Percentiles rank a stretch among this genome's conserved stretches.
Evolutionary conservation across 2,329 filamentous ascomycete genomes (phyloP).

Genomic region (Coniochaeta sp.): DNA sequence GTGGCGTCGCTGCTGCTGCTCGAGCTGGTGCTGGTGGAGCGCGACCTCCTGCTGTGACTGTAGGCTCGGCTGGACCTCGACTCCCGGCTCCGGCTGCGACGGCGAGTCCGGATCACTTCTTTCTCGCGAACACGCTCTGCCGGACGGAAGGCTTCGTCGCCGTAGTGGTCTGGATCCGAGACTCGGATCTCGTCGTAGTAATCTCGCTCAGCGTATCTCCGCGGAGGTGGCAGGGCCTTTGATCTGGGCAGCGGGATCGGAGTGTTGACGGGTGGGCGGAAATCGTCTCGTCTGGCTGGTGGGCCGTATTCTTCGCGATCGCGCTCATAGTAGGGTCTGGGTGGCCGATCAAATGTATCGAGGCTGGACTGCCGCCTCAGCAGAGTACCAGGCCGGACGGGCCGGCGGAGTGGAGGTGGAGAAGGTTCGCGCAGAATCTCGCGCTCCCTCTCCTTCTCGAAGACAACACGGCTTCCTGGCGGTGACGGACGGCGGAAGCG

Average conservation of each 20-base stretch:
- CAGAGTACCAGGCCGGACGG: constrained; percentile 50
- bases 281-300: constrained; percentile 41
- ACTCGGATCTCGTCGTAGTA: constrained; percentile 60
- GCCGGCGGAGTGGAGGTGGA: constrained; percentile 34
- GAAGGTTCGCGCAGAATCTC: constrained; percentile 41
- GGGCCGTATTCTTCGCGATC: constrained; percentile 50
- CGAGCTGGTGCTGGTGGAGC: constrained; percentile 34
- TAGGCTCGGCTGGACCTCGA: constrained; percentile 28
- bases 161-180: constrained; percentile 59
- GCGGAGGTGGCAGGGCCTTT: constrained; percentile 50
- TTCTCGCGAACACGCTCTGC: constrained; percentile 54
- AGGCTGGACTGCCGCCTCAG: constrained; percentile 80
- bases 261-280: constrained; percentile 39
- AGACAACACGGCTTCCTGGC: constrained; percentile 42
- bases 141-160: constrained; percentile 61
- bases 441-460: constrained; percentile 50
- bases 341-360: constrained; percentile 80
- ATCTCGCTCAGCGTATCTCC: constrained; percentile 47
- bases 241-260: constrained; percentile 65
- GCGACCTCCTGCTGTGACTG: constrained; percentile 30
- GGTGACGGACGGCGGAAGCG: constrained; percentile 26
- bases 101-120: constrained; percentile 45
- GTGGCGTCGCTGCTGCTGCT: constrained; percentile 32
- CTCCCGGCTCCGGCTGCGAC: constrained; percentile 30
- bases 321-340: constrained; percentile 43